phyloP scores from a whole-genome alignment of 2,329 filamentous ascomycete genomes.

The Cladosporium colombiae region DNA sequence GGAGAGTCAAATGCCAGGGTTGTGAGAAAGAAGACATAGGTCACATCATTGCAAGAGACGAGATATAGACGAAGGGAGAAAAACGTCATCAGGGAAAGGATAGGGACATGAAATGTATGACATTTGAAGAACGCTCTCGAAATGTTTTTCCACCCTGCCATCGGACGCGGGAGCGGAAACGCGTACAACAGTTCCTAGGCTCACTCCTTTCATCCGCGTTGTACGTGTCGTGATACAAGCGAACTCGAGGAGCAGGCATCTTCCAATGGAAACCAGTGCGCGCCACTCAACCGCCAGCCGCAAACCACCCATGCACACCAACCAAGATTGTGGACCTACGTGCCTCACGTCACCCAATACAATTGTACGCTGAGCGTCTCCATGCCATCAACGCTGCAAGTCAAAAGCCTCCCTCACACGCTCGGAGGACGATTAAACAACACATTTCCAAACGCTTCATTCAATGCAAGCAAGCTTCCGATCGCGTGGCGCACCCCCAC shows the following conservation, averaged over 20 bases:
- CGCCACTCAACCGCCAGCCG: constrained; percentile 4
- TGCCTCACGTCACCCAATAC: not conserved
- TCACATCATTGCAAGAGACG: not conserved
- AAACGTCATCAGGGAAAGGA: not conserved
- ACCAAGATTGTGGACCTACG: not conserved
- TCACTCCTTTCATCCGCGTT: not conserved
- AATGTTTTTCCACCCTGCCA: not conserved
- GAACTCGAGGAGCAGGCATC: not conserved
- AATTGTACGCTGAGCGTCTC: not conserved
- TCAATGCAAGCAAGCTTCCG: not conserved
- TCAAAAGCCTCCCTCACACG: not conserved
- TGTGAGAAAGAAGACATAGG: not conserved
- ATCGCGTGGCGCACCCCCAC: not conserved
- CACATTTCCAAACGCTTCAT: not conserved
- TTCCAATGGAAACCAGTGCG: not conserved
- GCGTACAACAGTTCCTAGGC: not conserved
- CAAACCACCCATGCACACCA: not conserved
- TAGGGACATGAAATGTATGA: not conserved
- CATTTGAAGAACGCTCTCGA: not conserved
- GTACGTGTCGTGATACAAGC: constrained; percentile 2
- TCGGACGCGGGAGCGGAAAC: constrained; percentile 1
- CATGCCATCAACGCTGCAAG: not conserved
- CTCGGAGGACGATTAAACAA: not conserved
- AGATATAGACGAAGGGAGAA: not conserved
- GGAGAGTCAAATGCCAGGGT: too few relatives aligned